phyloP scores from a whole-genome alignment of 1,284 basidiomycete genomes.

The Golubevia sp. region DNA sequence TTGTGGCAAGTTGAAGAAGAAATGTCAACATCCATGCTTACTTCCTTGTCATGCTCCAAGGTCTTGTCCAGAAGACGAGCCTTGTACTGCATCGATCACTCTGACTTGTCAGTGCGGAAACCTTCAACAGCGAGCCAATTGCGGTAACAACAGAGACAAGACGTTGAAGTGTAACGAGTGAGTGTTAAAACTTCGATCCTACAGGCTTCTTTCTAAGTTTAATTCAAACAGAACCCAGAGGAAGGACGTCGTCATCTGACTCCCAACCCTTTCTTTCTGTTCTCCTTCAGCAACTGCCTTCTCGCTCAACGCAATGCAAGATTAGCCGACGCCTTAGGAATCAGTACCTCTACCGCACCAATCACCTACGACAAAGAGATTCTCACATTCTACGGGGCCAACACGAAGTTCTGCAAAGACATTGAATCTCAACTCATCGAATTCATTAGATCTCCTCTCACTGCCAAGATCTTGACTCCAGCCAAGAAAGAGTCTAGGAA shows the following conservation, averaged over 20 bases:
- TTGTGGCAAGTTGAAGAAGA: slow-evolving; percentile 45
- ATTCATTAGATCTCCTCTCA: slow-evolving; percentile 49
- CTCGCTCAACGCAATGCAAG: slow-evolving; percentile 56
- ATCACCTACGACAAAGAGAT: slow-evolving; percentile 28
- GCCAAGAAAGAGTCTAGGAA: slow-evolving; percentile 35
- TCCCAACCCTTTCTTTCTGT: no score
- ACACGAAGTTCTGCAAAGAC: slow-evolving; percentile 32
- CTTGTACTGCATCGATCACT: slow-evolving; percentile 47
- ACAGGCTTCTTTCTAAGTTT: no score
- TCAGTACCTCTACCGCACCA: slow-evolving; percentile 28
- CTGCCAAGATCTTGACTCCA: slow-evolving; percentile 36
- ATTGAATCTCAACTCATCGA: slow-evolving; percentile 45
- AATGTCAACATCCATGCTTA: slow-evolving; percentile 50
- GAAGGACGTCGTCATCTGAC: no score
- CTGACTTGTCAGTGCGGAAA: slow-evolving; percentile 53
- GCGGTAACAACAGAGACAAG: slow-evolving; percentile 4
- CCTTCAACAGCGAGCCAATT: slow-evolving; percentile 24
- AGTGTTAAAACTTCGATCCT: no score
- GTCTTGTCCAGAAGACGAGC: slow-evolving; percentile 41
- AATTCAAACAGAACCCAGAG: no score
- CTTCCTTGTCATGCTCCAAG: slow-evolving; percentile 49
- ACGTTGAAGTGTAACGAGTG: no score
- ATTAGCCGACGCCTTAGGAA: slow-evolving; percentile 53
- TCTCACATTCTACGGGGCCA: slow-evolving; percentile 36
- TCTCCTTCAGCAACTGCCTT: slow-evolving; percentile 20